Evolutionary conservation across 257 asterid species (phyloP).

Genomic region (Solanum chmielewskii): DNA sequence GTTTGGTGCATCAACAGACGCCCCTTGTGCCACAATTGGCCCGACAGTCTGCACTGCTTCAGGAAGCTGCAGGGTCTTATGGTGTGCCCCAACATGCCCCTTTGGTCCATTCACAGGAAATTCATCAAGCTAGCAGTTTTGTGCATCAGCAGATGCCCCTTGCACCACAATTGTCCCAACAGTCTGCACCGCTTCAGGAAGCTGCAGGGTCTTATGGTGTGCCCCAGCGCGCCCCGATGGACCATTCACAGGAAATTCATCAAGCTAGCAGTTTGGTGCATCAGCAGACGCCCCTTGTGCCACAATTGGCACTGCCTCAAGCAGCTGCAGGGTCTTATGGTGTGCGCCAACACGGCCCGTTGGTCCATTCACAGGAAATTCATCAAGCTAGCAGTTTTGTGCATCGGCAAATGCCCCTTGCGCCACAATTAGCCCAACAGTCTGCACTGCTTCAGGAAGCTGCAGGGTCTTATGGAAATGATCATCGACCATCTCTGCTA

Average conservation of each 20-base stretch:
- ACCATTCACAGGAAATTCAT: slow-evolving; percentile 6
- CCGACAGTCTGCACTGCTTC: slow-evolving; percentile 13
- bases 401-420: slow-evolving; percentile 17
- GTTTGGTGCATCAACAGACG: slow-evolving; percentile 12
- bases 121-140: slow-evolving; percentile 1
- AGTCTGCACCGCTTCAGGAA: slow-evolving; percentile 14
- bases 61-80: slow-evolving; percentile 5
- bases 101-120: slow-evolving; percentile 5
- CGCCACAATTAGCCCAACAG: slow-evolving; percentile 19
- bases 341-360: slow-evolving; percentile 2
- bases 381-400: slow-evolving; percentile 2
- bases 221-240: slow-evolving; percentile 2
- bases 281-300: slow-evolving; percentile 16
- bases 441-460: slow-evolving; percentile 16
- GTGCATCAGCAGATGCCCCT: slow-evolving; percentile 17
- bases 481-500: slow-evolving; percentile 21
- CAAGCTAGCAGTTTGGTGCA: slow-evolving; percentile 4
- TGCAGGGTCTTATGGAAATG: background rate
- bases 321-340: slow-evolving; percentile 7
- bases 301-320: slow-evolving; percentile 17
- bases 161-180: slow-evolving; percentile 20
- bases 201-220: slow-evolving; percentile 4
- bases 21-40: slow-evolving; percentile 18
- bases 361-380: slow-evolving; percentile 4
- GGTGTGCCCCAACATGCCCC: slow-evolving; percentile 9